Evolutionary conservation across 768 basidiomycete species (phyloP).

Genomic region (Mrakia gelida): DNA sequence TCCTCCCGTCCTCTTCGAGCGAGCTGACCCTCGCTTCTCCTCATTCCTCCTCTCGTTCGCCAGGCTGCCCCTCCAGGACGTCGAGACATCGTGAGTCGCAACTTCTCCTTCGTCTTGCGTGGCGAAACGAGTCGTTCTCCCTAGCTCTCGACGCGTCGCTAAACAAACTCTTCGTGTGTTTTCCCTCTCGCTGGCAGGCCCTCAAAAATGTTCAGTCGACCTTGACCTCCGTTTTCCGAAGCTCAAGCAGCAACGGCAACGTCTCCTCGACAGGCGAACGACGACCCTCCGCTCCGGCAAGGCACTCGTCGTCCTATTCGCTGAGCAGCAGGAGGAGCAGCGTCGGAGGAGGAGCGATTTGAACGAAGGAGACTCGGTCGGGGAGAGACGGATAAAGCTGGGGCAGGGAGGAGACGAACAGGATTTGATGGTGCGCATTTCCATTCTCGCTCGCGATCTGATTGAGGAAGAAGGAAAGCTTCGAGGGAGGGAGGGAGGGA

Average conservation of each 20-base stretch:
- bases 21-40: background rate
- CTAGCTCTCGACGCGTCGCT: background rate
- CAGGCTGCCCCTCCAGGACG: constrained; percentile 13
- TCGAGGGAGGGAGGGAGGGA: too few relatives aligned
- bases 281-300: background rate
- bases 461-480: too few relatives aligned
- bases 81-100: constrained; percentile 1
- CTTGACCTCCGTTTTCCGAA: constrained; percentile 24
- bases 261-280: background rate
- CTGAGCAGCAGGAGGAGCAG: background rate
- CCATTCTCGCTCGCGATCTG: too few relatives aligned
- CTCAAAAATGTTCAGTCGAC: constrained; percentile 29
- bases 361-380: background rate
- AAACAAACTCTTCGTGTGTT: background rate
- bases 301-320: background rate
- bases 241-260: background rate
- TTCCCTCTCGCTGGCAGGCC: constrained; percentile 1
- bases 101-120: background rate
- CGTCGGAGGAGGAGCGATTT: background rate
- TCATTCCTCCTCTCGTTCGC: background rate
- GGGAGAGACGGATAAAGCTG: background rate
- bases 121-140: background rate
- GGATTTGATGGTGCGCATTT: background rate
- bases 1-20: background rate
- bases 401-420: background rate